Percentiles rank a stretch among this genome's conserved stretches.
These are phyloP conservation scores for Ampelocalamus luodianensis DNA, from an alignment of 176 grass and related monocot species.

Conservation along the genomic window DNA sequence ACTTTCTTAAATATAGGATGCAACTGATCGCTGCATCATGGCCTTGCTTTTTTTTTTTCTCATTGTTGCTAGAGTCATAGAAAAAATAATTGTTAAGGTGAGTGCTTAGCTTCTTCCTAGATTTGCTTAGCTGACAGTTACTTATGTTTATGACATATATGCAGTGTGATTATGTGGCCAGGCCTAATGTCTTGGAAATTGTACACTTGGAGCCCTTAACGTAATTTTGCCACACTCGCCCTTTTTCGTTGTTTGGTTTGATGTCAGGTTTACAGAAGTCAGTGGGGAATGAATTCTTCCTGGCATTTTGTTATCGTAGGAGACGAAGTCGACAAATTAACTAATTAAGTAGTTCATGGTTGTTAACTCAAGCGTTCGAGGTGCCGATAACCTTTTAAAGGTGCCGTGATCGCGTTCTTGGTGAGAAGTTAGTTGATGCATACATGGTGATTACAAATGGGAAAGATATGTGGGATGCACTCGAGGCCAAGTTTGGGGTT, in stretches of 20 bases:
- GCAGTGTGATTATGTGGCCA: neutral
- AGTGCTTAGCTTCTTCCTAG: conserved; percentile 27
- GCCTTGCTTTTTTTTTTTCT: conserved; percentile 65
- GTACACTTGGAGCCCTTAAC: neutral
- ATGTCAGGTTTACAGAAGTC: conserved; percentile 1
- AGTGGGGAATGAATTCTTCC: neutral
- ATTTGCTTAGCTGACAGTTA: neutral
- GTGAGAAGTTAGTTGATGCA: too few relatives aligned
- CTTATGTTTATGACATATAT: neutral
- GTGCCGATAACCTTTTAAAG: too few relatives aligned
- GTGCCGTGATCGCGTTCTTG: too few relatives aligned
- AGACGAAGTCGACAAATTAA: neutral
- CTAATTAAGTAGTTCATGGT: neutral
- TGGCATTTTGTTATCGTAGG: neutral
- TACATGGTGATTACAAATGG: too few relatives aligned
- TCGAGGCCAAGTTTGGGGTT: too few relatives aligned
- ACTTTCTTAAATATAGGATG: conserved; percentile 59
- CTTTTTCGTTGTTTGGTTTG: conserved; percentile 19
- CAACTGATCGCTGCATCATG: conserved; percentile 97
- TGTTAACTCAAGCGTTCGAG: too few relatives aligned
- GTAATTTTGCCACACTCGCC: neutral
- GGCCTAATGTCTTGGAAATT: neutral
- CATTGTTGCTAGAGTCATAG: conserved; percentile 92
- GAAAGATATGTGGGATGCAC: too few relatives aligned
- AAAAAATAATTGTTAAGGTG: conserved; percentile 92